phyloP scores from a whole-genome alignment of 2,329 filamentous ascomycete species.

The Trichoderma guizhouense region DNA sequence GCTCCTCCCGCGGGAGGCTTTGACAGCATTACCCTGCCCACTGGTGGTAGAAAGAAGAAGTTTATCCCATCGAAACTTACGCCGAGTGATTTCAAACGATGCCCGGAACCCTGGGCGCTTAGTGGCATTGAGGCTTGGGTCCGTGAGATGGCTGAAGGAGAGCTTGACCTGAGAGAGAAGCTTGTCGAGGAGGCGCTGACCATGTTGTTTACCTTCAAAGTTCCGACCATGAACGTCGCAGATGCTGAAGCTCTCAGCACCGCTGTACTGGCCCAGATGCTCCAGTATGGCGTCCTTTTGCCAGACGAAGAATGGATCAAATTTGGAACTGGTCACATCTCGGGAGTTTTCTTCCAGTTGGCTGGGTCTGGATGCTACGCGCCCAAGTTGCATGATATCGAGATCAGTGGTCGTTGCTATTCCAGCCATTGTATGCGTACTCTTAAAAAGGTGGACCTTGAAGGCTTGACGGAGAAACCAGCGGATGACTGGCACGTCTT shows the following conservation, averaged over 20 bases:
- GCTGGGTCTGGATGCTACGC: conserved; percentile 91
- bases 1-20: conserved; percentile 58
- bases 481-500: conserved; percentile 83
- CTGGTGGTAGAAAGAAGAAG: conserved; percentile 72
- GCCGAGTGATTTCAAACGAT: conserved; percentile 76
- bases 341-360: conserved; percentile 89
- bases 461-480: conserved; percentile 67
- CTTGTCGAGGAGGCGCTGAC: conserved; percentile 84
- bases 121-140: conserved; percentile 87
- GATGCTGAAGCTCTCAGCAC: conserved; percentile 86
- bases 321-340: conserved; percentile 75
- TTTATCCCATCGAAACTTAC: conserved; percentile 85
- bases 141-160: conserved; percentile 83
- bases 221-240: conserved; percentile 96
- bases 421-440: conserved; percentile 91
- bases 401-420: conserved; percentile 77
- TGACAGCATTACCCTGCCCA: conserved; percentile 80
- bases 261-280: conserved; percentile 76
- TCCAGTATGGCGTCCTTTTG: conserved; percentile 71
- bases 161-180: conserved; percentile 80
- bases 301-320: conserved; percentile 98
- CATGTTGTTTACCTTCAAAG: conserved; percentile 86
- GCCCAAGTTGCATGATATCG: conserved; percentile 70
- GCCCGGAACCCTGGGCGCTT: conserved; percentile 86
- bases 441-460: conserved; percentile 87